A percentile compares a stretch with the other conserved stretches of the same genome.
Evolutionary conservation across 345 rosid genomes (phyloP).

Genomic region (Hypericum perforatum): DNA sequence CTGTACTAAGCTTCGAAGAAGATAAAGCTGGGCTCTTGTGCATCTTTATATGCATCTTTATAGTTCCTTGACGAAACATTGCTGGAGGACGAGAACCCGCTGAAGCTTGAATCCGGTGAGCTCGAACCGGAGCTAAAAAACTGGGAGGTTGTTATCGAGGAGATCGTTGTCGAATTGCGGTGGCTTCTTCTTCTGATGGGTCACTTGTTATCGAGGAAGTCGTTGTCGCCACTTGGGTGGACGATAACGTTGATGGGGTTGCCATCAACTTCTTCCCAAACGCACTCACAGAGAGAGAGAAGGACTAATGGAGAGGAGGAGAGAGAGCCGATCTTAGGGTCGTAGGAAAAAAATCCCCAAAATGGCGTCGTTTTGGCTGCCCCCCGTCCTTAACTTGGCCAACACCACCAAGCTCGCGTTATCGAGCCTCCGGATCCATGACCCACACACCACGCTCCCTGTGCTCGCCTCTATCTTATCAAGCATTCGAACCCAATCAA

Average conservation of each 20-base stretch:
- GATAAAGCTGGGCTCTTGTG: conserved; percentile 32
- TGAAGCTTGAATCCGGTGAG: conserved; percentile 74
- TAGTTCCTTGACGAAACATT: conserved; percentile 54
- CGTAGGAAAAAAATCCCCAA: conserved; percentile 78
- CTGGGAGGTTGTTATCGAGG: conserved; percentile 29
- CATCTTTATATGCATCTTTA: conserved; percentile 33
- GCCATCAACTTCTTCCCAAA: conserved; percentile 64
- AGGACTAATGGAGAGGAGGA: conserved; percentile 66
- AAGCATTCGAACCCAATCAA: too few species aligned
- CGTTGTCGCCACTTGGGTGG: conserved; percentile 84
- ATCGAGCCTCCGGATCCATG: conserved; percentile 92
- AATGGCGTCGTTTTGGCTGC: conserved; percentile 1
- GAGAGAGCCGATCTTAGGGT: conserved; percentile 49
- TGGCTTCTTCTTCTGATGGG: conserved; percentile 14
- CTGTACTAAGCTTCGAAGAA: too few species aligned
- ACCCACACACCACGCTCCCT: conserved; percentile 55
- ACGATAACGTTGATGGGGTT: conserved; percentile 55
- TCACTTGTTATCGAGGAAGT: too few species aligned
- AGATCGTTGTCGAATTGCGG: conserved; percentile 19
- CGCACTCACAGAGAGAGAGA: conserved; percentile 8
- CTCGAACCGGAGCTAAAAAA: conserved; percentile 59
- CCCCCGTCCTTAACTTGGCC: conserved; percentile 43
- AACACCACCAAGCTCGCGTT: conserved; percentile 49
- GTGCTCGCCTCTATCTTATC: conserved; percentile 23
- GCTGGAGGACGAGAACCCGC: conserved; percentile 75